These are phyloP conservation scores for Backusella psychrophila DNA, from an alignment of 192 early-diverging fungal genomes.

Conservation along the genomic window DNA sequence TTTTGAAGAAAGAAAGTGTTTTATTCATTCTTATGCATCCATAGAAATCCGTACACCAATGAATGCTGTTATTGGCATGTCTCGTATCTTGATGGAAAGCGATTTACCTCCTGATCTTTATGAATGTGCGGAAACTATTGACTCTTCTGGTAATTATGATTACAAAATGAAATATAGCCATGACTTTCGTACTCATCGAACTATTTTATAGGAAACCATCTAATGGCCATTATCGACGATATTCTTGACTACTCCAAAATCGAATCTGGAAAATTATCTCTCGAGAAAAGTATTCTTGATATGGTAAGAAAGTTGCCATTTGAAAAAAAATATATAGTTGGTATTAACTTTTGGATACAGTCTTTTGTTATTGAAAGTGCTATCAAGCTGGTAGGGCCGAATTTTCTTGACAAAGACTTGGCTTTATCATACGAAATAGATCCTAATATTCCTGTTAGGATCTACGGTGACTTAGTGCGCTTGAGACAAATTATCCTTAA, in stretches of 20 bases:
- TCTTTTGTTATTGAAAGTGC: conserved; percentile 55
- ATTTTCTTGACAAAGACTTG: conserved; percentile 60
- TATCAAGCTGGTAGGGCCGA: conserved; percentile 61
- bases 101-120: conserved; percentile 67
- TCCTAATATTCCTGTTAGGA: conserved; percentile 27
- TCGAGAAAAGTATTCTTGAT: conserved; percentile 29
- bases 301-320: not conserved
- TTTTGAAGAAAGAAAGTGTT: not conserved
- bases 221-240: conserved; percentile 70
- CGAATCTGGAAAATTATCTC: conserved; percentile 72
- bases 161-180: not conserved
- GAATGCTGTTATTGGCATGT: conserved; percentile 75
- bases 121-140: conserved; percentile 54
- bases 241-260: conserved; percentile 79
- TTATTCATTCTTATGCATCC: not conserved
- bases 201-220: conserved; percentile 28
- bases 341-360: not conserved
- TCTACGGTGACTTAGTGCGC: conserved; percentile 49
- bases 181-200: not conserved
- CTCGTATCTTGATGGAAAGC: conserved; percentile 64
- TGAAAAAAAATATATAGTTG: not conserved
- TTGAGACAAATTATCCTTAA: conserved; percentile 55
- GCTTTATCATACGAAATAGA: conserved; percentile 24
- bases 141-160: conserved; percentile 19
- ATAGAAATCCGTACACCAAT: conserved; percentile 69